Conservation (phyloP, 345 rosid species). For the Gossypium sturtianum region DNA sequence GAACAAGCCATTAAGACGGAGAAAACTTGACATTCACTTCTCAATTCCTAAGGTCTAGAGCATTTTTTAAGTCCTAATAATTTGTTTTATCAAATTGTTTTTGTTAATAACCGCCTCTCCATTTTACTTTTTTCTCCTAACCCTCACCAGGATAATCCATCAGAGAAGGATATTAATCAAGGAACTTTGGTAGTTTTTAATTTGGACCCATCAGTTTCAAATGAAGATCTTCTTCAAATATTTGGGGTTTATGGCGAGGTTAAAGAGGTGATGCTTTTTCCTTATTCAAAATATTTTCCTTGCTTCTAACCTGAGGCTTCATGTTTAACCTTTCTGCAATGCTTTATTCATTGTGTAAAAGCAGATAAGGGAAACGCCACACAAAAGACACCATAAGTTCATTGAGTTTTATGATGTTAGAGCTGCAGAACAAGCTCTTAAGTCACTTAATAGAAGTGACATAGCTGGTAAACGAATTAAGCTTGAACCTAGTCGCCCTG, state of each 20-base stretch:
- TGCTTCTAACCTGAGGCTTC: neutral
- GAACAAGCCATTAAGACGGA: conserved; percentile 54
- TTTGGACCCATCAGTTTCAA: conserved; percentile 72
- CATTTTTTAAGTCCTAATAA: neutral
- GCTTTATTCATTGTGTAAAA: conserved; percentile 23
- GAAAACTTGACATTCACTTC: conserved; percentile 58
- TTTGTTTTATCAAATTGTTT: neutral
- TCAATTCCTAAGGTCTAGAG: conserved; percentile 66
- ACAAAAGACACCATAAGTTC: conserved; percentile 77
- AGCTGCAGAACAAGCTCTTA: conserved; percentile 73
- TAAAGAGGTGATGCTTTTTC: conserved; percentile 51
- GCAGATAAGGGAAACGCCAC: conserved; percentile 80
- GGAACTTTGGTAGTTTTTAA: conserved; percentile 74
- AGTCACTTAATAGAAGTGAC: conserved; percentile 59
- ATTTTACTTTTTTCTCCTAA: neutral
- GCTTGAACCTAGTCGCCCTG: conserved; percentile 84
- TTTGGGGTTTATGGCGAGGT: conserved; percentile 71
- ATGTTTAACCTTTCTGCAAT: conserved; percentile 23
- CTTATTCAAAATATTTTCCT: neutral
- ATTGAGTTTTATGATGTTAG: conserved; percentile 75
- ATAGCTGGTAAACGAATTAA: conserved; percentile 81
- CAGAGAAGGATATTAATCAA: conserved; percentile 73
- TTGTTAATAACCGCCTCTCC: neutral
- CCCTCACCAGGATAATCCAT: conserved; percentile 56
- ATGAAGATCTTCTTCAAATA: conserved; percentile 58